These are phyloP conservation scores for Tetracladium maxilliforme DNA, from an alignment of 2,329 filamentous ascomycete species.

Conservation along the genomic window DNA sequence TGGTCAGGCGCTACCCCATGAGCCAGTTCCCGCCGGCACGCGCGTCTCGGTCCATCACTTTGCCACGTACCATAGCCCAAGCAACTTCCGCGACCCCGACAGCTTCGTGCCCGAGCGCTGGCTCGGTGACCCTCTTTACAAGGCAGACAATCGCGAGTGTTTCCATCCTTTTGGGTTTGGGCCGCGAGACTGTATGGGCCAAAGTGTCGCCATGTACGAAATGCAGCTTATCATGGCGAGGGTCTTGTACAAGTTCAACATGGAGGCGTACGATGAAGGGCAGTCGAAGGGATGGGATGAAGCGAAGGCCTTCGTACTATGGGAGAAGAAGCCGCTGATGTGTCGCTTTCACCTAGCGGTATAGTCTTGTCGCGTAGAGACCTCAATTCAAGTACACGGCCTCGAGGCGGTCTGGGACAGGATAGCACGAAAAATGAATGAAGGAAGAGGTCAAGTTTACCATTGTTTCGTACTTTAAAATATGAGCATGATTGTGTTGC, in stretches of 20 bases:
- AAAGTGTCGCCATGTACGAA: slow-evolving; percentile 4
- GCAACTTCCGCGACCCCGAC: slow-evolving; percentile 5
- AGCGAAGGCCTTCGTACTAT: slow-evolving; percentile 6
- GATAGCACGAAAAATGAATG: too few relatives aligned
- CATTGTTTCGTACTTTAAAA: too few relatives aligned
- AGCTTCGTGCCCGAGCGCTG: slow-evolving; percentile 5
- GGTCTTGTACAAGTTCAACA: slow-evolving; percentile 12
- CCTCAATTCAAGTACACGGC: too few relatives aligned
- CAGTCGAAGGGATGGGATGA: slow-evolving; percentile 3
- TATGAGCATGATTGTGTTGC: too few relatives aligned
- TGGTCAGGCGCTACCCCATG: too few relatives aligned
- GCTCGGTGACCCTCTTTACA: slow-evolving; percentile 2
- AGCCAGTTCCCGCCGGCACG: not conserved
- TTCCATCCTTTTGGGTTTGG: slow-evolving; percentile 2
- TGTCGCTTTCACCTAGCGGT: too few relatives aligned
- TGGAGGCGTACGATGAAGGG: slow-evolving; percentile 4
- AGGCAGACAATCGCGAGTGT: too few relatives aligned
- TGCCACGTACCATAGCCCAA: slow-evolving; percentile 1
- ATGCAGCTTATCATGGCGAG: slow-evolving; percentile 8
- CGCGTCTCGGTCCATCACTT: not conserved
- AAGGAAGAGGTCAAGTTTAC: too few relatives aligned
- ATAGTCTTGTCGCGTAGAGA: too few relatives aligned
- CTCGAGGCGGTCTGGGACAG: too few relatives aligned
- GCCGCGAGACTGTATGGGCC: slow-evolving; percentile 1
- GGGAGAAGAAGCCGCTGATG: slow-evolving; percentile 7